Base-by-base conservation (phyloP, 495 filamentous ascomycete species). In the Aspergillus hancockii region DNA sequence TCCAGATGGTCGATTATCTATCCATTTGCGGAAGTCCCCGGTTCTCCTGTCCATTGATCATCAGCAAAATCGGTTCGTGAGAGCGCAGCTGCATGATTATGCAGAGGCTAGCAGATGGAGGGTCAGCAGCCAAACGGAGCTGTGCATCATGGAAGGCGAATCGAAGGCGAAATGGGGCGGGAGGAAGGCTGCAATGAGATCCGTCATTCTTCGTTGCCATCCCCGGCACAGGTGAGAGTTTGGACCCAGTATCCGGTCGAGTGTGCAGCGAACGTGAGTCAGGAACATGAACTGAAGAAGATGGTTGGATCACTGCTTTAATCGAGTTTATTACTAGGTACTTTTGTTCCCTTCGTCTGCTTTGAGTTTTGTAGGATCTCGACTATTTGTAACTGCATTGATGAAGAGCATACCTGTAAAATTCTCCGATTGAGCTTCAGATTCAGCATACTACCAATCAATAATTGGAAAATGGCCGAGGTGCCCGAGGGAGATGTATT, bases 251-350 rank as follows among this genome's bases (percentile, higher is more conserved):
- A 53, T 53, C 34, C 32, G 51, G 51, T 34, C 16, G 43, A 50
- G 23, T 46, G 36, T 61, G 53, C 53, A 56, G 52, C 46, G 41
- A 61, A 61, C 59, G 47, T 61, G 59, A 61, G 53, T 61, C 59
- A 61, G 47, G 34, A 52, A 52, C 53, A 36, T 61, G 59, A 32
- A 47, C 12, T 1, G n/a, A 12, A 31, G 18, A 0, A 25, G 38
- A 13, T 61, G 59, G 38, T 61, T 61, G 59, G 59, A 43, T 25
- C 36, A 23, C 13, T n/a, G 16, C 21, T 3, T n/a, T 12, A 6
- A 12, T 47, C 19, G 5, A n/a, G 8, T 2, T 23, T n/a, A 10
- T 23, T 22, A 21, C 10, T 7, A 22, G 21, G 43, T 47, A 47
- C 43, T 55, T 60, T 55, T 60, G 36, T 18, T n/a, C 32, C 18